Conservation (phyloP, 805 yeast genomes). For the Maudiozyma serrabonitensis region DNA sequence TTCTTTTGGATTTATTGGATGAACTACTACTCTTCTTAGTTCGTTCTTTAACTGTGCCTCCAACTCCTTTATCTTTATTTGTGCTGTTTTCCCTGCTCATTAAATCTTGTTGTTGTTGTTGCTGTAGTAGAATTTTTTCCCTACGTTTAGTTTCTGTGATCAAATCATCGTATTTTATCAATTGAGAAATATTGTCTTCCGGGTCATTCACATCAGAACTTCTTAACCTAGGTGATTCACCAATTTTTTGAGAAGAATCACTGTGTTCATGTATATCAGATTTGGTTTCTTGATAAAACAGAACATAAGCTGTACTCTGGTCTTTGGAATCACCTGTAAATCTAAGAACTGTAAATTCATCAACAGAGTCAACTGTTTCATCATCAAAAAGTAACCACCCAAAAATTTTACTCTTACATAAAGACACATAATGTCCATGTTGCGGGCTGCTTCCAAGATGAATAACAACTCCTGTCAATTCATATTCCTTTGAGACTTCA, state of each 20-base stretch:
- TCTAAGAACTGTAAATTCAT: constrained; percentile 69
- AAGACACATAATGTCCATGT: constrained; percentile 90
- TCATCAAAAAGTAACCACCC: constrained; percentile 95
- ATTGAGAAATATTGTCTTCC: constrained; percentile 16
- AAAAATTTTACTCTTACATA: constrained; percentile 64
- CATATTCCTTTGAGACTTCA: constrained; percentile 50
- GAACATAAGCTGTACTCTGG: constrained; percentile 81
- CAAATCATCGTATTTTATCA: constrained; percentile 19
- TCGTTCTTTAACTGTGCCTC: neutral
- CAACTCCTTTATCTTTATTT: neutral
- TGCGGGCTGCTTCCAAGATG: constrained; percentile 97
- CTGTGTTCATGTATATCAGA: neutral
- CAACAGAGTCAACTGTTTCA: constrained; percentile 84
- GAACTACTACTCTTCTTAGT: neutral
- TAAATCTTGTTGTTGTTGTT: neutral
- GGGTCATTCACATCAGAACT: neutral
- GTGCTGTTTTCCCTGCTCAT: neutral
- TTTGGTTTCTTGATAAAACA: constrained; percentile 63
- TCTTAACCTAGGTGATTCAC: neutral
- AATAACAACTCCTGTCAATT: constrained; percentile 76
- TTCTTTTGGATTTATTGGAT: constrained; percentile 10
- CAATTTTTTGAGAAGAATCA: no score
- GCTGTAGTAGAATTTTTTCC: neutral
- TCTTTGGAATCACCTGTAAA: constrained; percentile 87
- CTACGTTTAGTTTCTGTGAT: constrained; percentile 5